These are phyloP conservation scores for Diplotaxis tenuifolia DNA, from an alignment of 345 rosid genomes.

Conservation along the genomic window DNA sequence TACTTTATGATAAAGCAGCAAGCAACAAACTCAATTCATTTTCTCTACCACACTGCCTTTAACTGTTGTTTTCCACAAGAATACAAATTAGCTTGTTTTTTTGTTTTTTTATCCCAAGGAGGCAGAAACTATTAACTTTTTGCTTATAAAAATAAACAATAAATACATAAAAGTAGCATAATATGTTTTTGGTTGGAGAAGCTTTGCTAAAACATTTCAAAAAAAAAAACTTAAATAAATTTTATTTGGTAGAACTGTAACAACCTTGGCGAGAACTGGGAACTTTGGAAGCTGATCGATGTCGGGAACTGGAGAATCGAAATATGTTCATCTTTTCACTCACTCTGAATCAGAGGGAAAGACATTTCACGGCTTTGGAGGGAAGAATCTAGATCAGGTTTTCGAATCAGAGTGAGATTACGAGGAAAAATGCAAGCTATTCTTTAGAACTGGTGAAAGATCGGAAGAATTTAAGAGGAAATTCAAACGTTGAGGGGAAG, in stretches of 20 bases:
- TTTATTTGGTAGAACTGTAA: background rate
- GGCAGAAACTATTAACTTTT: no score
- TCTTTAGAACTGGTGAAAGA: slow-evolving; percentile 18
- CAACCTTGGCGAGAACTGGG: slow-evolving; percentile 44
- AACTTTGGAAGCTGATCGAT: slow-evolving; percentile 26
- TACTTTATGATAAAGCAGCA: slow-evolving; percentile 32
- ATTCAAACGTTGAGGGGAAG: background rate
- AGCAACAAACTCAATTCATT: slow-evolving; percentile 24
- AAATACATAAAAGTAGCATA: no score
- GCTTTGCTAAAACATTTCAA: slow-evolving; percentile 7
- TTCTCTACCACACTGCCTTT: slow-evolving; percentile 30
- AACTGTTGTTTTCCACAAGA: slow-evolving; percentile 32
- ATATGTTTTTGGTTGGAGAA: background rate
- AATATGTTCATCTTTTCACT: slow-evolving; percentile 50
- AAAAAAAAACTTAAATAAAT: background rate
- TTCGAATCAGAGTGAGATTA: slow-evolving; percentile 30
- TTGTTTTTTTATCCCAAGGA: background rate
- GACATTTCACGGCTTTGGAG: background rate
- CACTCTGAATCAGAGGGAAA: slow-evolving; percentile 29
- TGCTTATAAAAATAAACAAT: no score
- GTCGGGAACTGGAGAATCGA: slow-evolving; percentile 40
- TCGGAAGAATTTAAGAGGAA: slow-evolving; percentile 15
- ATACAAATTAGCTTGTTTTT: background rate
- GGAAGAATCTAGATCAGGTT: slow-evolving; percentile 36
- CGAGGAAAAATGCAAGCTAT: background rate